Conservation (phyloP, 176 grass and related monocot species). For the Puccinellia tenuiflora region DNA sequence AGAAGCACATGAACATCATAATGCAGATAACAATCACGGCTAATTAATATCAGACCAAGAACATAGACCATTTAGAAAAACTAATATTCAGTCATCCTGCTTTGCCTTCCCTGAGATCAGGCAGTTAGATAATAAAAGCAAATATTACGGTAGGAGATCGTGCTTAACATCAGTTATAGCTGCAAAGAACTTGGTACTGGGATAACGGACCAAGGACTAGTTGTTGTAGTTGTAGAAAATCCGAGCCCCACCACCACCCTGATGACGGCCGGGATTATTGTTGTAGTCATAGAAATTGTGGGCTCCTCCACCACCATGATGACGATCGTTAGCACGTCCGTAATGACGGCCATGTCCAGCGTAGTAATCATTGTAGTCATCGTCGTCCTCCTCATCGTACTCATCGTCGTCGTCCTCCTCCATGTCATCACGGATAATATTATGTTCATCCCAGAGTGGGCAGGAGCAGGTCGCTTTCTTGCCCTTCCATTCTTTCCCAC, state of each 20-base stretch:
- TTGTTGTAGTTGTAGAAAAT: background rate
- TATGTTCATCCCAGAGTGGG: conserved; percentile 54
- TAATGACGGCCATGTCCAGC: background rate
- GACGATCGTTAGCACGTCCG: background rate
- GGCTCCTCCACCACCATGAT: background rate
- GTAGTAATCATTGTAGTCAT: background rate
- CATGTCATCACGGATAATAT: conserved; percentile 22
- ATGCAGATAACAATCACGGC: background rate
- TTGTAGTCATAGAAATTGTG: background rate
- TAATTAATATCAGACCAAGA: background rate
- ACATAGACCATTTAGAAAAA: background rate
- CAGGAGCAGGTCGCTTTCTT: conserved; percentile 69
- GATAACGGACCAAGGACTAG: background rate
- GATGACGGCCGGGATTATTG: background rate
- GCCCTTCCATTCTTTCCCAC: conserved; percentile 67
- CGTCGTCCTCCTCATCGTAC: background rate
- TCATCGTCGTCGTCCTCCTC: background rate
- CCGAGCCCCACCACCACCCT: background rate
- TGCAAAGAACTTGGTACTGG: background rate
- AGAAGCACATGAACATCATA: background rate
- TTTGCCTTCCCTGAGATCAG: background rate
- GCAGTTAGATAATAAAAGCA: background rate
- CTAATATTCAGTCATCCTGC: background rate
- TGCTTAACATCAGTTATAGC: background rate
- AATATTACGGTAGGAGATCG: background rate